Base-by-base conservation (phyloP, 1,284 basidiomycete species). In the Cutaneotrichosporon dermatis region DNA sequence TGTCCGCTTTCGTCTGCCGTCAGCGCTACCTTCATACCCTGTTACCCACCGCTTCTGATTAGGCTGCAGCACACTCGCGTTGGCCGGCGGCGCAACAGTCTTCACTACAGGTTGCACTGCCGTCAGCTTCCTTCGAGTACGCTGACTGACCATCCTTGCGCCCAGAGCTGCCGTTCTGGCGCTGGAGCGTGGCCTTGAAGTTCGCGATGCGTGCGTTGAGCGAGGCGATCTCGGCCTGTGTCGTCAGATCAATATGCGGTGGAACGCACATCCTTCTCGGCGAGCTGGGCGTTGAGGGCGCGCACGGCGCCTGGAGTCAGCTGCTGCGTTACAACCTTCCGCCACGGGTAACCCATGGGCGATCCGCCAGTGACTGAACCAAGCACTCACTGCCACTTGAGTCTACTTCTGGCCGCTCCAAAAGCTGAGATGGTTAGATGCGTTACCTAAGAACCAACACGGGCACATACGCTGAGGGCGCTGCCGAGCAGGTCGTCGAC, bases 11-110 rank as follows among this genome's bases (percentile, higher is more conserved):
- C 62, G 62, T 4, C 61, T 63, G 55, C 0, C 6, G 41, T 60
- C 44, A 63, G 61, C 25, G 25, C 25, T 25, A 25, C 25, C 25
- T 25, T 5, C 6, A 8, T 4, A 13, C n/a, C 33, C 61, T 48
- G 34, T 25, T 25, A 63, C 25, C 25, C 25, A 25, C 61, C 59
- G 37, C 45, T 61, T 59, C 57, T 57, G 54, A 36, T 59, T 59
- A 4, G 59, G 59, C 57, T 64, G 62, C 39, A 64, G 57, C 40
- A 49, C 25, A 49, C 60, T 59, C 13, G 55, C 51, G n/a, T 56
- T 58, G 15, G 40, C 55, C 3, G 62, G 62, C n/a, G 52, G 57
- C 5, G 54, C 45, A 4, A 43, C n/a, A 43, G 54, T 51, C 55
- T 59, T 58, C 34, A 41, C 45, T 6, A 44, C 50, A 8, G 34